Percentiles rank a stretch among this genome's conserved stretches.
Evolutionary conservation across 164 flowering plant species (phyloP).

Genomic region (Magnolia changhungtana): DNA sequence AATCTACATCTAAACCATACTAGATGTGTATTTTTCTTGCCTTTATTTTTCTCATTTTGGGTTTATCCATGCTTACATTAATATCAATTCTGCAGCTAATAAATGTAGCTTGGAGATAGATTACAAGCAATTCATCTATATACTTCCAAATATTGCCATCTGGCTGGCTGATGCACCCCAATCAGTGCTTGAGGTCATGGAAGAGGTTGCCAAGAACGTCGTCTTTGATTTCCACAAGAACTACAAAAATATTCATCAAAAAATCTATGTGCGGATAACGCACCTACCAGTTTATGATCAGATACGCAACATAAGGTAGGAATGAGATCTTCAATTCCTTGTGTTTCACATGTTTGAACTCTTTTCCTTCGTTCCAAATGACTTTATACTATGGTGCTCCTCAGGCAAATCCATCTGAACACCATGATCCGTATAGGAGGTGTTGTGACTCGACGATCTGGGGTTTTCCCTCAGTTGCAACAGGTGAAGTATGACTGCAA

Average conservation of each 20-base stretch:
- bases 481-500: conserved; percentile 93
- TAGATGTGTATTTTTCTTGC: neutral
- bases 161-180: conserved; percentile 99
- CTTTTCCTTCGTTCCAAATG: neutral
- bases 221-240: conserved; percentile 80
- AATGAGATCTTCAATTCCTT: neutral
- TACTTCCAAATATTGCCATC: conserved; percentile 96
- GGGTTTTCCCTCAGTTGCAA: conserved; percentile 96
- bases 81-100: conserved; percentile 55
- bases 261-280: conserved; percentile 78
- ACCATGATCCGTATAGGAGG: conserved; percentile 99
- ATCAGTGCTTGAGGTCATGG: conserved; percentile 95
- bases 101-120: conserved; percentile 97
- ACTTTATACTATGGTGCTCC: neutral
- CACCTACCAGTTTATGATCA: conserved; percentile 94
- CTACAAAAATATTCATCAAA: conserved; percentile 84
- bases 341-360: neutral
- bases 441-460: conserved; percentile 92
- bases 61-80: neutral
- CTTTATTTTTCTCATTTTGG: neutral
- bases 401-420: conserved; percentile 95
- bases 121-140: conserved; percentile 82
- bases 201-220: conserved; percentile 83
- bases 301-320: conserved; percentile 90
- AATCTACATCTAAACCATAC: neutral